phyloP scores from a whole-genome alignment of 176 grass and related monocot genomes.

The Microstegium vimineum region DNA sequence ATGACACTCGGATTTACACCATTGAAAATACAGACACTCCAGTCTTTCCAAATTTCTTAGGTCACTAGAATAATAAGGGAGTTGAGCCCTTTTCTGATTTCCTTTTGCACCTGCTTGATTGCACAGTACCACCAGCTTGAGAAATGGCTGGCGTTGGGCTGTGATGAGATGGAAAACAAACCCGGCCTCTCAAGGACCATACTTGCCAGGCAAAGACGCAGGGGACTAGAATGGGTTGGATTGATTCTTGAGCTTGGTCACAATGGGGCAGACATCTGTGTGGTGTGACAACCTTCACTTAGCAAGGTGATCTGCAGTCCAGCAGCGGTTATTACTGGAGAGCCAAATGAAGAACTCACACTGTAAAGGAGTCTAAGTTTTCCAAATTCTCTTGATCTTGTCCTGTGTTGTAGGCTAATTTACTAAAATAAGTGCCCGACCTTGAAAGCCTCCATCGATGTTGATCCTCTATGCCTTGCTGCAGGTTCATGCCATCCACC shows the following conservation, averaged over 20 bases:
- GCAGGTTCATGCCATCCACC: neutral
- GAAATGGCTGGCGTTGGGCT: neutral
- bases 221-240: neutral
- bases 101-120: neutral
- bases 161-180: neutral
- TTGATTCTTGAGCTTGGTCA: too few relatives aligned
- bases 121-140: neutral
- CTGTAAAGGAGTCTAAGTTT: neutral
- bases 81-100: neutral
- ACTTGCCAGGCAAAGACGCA: neutral
- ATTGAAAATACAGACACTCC: neutral
- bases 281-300: neutral
- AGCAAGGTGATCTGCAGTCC: neutral
- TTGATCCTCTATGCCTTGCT: neutral
- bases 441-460: neutral
- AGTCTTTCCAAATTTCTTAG: neutral
- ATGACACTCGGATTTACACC: neutral
- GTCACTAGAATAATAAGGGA: neutral
- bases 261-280: neutral
- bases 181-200: neutral
- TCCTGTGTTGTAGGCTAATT: neutral
- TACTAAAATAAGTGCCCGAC: neutral
- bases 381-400: neutral
- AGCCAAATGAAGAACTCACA: neutral
- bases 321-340: neutral